phyloP scores from a whole-genome alignment of 169 alveolate genomes.

The Eimeria acervulina region DNA sequence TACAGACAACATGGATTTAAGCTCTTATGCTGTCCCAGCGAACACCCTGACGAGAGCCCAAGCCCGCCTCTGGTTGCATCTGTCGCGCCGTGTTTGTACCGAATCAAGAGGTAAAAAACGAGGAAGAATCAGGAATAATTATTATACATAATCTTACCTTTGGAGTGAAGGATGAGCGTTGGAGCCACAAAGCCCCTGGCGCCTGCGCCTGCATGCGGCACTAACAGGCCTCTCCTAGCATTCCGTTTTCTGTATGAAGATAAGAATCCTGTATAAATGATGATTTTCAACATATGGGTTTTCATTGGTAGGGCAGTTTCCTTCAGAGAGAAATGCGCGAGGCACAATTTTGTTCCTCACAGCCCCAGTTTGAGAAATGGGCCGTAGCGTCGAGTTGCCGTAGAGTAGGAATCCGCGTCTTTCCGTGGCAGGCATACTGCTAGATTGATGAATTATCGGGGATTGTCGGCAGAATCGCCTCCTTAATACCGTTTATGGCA shows the following conservation, averaged over 20 bases:
- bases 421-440: constrained; percentile 49
- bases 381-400: constrained; percentile 69
- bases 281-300: constrained; percentile 1
- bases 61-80: background rate
- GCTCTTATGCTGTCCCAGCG: background rate
- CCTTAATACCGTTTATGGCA: background rate
- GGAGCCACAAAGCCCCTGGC: constrained; percentile 41
- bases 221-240: background rate
- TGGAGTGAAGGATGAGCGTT: background rate
- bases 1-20: background rate
- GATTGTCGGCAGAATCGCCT: too few relatives aligned
- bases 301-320: constrained; percentile 43
- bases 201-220: constrained; percentile 68
- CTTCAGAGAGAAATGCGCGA: constrained; percentile 23
- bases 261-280: background rate
- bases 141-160: background rate
- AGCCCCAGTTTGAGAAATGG: constrained; percentile 67
- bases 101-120: background rate
- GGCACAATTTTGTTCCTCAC: constrained; percentile 41
- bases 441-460: background rate
- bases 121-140: background rate
- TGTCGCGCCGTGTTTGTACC: background rate
- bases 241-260: background rate
- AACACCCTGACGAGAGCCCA: background rate
- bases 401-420: constrained; percentile 26